Percentiles rank a stretch among this genome's conserved stretches.
Evolutionary conservation across 2,329 filamentous ascomycete species (phyloP).

Genomic region (Apiospora marii): DNA sequence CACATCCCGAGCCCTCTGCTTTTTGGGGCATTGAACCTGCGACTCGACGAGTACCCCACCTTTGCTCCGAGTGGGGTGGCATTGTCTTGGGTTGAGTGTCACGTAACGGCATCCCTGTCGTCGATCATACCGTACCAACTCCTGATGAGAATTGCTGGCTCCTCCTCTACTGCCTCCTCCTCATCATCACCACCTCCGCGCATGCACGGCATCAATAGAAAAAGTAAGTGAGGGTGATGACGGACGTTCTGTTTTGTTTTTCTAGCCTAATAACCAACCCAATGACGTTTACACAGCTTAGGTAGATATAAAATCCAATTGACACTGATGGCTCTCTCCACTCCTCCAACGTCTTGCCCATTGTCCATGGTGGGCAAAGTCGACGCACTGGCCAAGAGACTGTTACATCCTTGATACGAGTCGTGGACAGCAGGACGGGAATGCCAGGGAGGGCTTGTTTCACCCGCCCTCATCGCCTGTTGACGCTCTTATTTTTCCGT

Average conservation of each 20-base stretch:
- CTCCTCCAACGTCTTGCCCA: not conserved
- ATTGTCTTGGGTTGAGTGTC: slow-evolving; percentile 17
- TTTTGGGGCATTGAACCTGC: not conserved
- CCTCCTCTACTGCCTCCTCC: too few species aligned
- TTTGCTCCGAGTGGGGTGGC: not conserved
- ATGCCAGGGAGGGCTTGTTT: slow-evolving; percentile 24
- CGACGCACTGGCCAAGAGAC: slow-evolving; percentile 6
- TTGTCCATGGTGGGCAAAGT: not conserved
- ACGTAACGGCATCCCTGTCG: slow-evolving; percentile 3
- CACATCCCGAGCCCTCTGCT: not conserved
- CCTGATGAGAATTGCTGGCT: not conserved
- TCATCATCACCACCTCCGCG: too few species aligned
- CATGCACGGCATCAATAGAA: not conserved
- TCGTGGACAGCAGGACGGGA: slow-evolving; percentile 19
- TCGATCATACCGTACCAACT: not conserved
- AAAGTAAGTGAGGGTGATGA: too few species aligned
- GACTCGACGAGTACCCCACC: not conserved
- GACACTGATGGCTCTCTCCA: not conserved
- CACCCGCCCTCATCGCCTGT: not conserved
- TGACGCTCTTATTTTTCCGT: not conserved
- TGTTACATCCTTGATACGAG: slow-evolving; percentile 24
- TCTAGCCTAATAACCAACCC: not conserved
- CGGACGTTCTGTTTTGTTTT: not conserved
- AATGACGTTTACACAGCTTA: too few species aligned
- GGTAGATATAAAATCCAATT: too few species aligned